These are phyloP conservation scores for Hanseniaspora gamundiae DNA, from an alignment of 1,139 yeast species.

Conservation along the genomic window DNA sequence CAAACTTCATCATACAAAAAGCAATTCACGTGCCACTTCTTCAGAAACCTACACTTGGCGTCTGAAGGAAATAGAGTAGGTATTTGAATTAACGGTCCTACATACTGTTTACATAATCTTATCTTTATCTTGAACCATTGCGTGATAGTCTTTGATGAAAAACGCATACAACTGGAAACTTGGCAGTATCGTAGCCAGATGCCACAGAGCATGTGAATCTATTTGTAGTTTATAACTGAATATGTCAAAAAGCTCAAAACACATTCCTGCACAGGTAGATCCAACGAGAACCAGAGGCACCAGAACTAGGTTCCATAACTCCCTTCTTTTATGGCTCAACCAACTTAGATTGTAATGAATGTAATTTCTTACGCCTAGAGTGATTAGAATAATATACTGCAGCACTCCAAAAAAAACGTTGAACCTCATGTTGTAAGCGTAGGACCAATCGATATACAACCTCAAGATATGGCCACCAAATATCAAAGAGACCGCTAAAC, in stretches of 20 bases:
- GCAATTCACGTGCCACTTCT: too few relatives aligned
- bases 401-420: slow-evolving; percentile 66
- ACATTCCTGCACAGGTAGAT: slow-evolving; percentile 60
- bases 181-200: slow-evolving; percentile 63
- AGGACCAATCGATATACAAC: slow-evolving; percentile 69
- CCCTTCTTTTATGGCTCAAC: slow-evolving; percentile 19
- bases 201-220: slow-evolving; percentile 96
- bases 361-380: slow-evolving; percentile 25
- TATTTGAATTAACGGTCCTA: too few relatives aligned
- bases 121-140: neutral
- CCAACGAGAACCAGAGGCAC: slow-evolving; percentile 39
- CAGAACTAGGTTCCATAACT: slow-evolving; percentile 31
- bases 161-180: slow-evolving; percentile 28
- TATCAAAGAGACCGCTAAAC: slow-evolving; percentile 23
- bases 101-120: neutral
- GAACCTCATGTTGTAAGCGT: slow-evolving; percentile 88
- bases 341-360: slow-evolving; percentile 19
- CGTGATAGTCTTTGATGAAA: slow-evolving; percentile 23
- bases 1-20: too few relatives aligned
- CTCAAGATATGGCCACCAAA: slow-evolving; percentile 57
- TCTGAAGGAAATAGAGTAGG: too few relatives aligned
- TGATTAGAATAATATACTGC: slow-evolving; percentile 41
- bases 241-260: slow-evolving; percentile 80
- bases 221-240: slow-evolving; percentile 57
- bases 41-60: too few relatives aligned